Evolutionary conservation across 2,329 filamentous ascomycete genomes (phyloP).

Genomic region (Aurifilum marmelostoma): DNA sequence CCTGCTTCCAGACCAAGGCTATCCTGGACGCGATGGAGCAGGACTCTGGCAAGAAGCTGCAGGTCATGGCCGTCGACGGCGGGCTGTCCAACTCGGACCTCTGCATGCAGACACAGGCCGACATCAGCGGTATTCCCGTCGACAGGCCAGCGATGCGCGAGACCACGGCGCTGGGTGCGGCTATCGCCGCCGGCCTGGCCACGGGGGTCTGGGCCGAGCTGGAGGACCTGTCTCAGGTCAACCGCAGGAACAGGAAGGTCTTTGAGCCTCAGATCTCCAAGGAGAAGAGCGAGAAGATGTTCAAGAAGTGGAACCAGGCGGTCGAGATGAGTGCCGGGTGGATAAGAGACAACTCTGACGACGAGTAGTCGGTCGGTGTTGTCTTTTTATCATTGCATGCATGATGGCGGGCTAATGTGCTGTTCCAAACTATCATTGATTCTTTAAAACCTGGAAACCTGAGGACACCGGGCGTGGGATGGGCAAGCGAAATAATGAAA

Average conservation of each 20-base stretch:
- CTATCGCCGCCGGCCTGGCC: conserved; percentile 86
- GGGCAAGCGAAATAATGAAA: conserved; percentile 12
- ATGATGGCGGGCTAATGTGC: not conserved
- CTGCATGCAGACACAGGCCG: conserved; percentile 90
- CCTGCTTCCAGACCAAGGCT: conserved; percentile 89
- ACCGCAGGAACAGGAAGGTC: conserved; percentile 67
- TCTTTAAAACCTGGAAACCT: not conserved
- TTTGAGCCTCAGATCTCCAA: conserved; percentile 69
- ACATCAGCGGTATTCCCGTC: conserved; percentile 81
- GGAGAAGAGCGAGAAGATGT: conserved; percentile 47
- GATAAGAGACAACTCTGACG: conserved; percentile 42
- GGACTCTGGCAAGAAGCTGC: conserved; percentile 76
- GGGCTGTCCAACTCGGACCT: conserved; percentile 88
- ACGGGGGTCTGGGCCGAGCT: conserved; percentile 78
- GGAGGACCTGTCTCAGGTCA: conserved; percentile 73
- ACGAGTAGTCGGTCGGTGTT: not conserved
- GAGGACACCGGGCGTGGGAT: not conserved
- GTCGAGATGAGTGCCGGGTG: conserved; percentile 63
- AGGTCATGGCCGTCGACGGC: conserved; percentile 80
- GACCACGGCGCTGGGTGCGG: conserved; percentile 85
- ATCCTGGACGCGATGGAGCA: conserved; percentile 91
- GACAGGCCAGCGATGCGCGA: conserved; percentile 87
- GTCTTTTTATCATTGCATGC: not conserved
- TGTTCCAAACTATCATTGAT: not conserved
- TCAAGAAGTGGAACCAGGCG: conserved; percentile 59